Percentiles rank a stretch among this genome's conserved stretches.
Conservation (phyloP, 2,329 filamentous ascomycete species). For the Pseudodiploospora longispora region DNA sequence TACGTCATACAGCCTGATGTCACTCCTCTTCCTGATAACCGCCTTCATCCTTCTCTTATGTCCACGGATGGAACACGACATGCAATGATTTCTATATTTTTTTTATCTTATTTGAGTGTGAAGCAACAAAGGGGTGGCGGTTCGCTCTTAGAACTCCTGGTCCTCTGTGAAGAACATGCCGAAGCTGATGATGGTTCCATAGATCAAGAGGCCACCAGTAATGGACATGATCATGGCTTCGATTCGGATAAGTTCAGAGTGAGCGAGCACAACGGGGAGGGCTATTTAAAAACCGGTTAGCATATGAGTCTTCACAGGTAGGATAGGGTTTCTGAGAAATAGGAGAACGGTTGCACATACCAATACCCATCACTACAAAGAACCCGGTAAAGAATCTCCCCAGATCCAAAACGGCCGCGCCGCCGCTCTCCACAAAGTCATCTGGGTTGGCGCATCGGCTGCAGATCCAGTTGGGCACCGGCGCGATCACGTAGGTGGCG, state of each 20-base stretch:
- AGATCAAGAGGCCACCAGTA: constrained; percentile 85
- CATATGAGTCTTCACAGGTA: not conserved
- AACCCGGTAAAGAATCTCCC: constrained; percentile 93
- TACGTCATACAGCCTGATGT: constrained; percentile 1
- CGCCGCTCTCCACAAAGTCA: constrained; percentile 84
- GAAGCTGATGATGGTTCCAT: constrained; percentile 97
- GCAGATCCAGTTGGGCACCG: constrained; percentile 95
- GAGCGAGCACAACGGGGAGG: constrained; percentile 78
- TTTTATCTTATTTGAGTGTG: too few species aligned
- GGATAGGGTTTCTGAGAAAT: not conserved
- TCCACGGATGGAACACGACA: too few species aligned
- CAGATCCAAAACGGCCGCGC: constrained; percentile 82
- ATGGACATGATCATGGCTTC: constrained; percentile 95
- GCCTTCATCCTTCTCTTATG: too few species aligned
- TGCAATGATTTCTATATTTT: too few species aligned
- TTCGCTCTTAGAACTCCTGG: constrained; percentile 68
- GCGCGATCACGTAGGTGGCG: constrained; percentile 87
- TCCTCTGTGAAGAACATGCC: constrained; percentile 98
- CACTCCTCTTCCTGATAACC: too few species aligned
- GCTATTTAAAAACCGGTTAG: constrained; percentile 34
- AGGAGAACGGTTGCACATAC: constrained; percentile 44
- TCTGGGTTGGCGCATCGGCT: constrained; percentile 80
- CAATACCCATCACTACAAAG: constrained; percentile 93
- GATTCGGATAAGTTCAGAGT: constrained; percentile 71
- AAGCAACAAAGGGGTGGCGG: too few species aligned